Base-by-base conservation (phyloP, 2,329 filamentous ascomycete species). In the Acarospora socialis region DNA sequence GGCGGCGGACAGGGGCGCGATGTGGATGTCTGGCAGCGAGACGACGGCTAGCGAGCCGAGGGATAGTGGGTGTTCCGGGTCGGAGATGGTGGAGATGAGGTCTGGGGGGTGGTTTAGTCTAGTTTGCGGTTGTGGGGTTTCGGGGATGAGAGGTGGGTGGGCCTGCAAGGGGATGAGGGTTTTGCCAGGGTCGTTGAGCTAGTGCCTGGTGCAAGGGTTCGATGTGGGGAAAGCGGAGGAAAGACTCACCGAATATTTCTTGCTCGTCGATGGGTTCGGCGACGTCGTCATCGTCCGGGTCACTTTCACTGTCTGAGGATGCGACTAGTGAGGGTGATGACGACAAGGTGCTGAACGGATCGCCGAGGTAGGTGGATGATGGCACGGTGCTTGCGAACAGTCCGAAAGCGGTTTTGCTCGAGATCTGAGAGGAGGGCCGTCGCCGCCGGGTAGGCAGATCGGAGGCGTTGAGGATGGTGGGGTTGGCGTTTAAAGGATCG, bases 1-100 rank as follows among this genome's bases (percentile, higher is more conserved):
- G 21, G 62, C 62, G 38, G 63, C 61, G 21, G 68, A 69, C n/a
- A 77, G 67, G 29, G 76, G 71, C 26, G 63, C 65, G 44, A 98
- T 82, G 47, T 73, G 68, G 46, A 98, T 94, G 56, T 98, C 90
- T 19, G 81, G 77, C n/a, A 98, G 73, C 45, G 92, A 94, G 44
- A 98, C 84, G 32, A 98, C 90, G 20, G 86, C 84, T 23, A 98
- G 68, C 47, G 90, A 84, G 39, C 86, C 90, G 29, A 98, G 70
- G 3, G 87, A 92, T 32, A 94, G 73, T 21, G 90, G 90, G 52
- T 98, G 90, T 59, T 98, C 90, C 2, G 90, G 90, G 55, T 98
- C 90, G 15, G 82, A 87, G 49, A 98, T 94, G 45, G 81, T 80
- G 41, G 84, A 82, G 47, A 98, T 90, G 39, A 98, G 69, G 61